These are phyloP conservation scores for Coniochaeta sp. DNA, from an alignment of 2,329 filamentous ascomycete genomes.

Conservation along the genomic window DNA sequence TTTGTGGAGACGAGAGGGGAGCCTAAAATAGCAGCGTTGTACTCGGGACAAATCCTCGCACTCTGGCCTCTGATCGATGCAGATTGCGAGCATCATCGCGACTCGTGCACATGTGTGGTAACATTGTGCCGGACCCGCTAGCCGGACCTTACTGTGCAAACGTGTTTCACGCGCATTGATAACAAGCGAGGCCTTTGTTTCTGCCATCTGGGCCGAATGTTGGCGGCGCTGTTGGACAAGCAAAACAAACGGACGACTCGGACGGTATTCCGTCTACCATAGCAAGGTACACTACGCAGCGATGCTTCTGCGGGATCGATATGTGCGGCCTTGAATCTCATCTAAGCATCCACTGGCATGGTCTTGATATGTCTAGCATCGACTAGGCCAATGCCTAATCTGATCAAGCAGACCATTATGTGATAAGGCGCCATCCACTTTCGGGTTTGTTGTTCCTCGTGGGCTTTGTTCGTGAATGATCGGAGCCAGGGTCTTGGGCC, in stretches of 20 bases:
- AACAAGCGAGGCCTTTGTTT: not conserved
- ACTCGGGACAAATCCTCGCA: slow-evolving; percentile 1
- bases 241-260: too few species aligned
- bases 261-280: too few species aligned
- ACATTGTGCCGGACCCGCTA: not conserved
- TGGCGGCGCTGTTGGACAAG: too few species aligned
- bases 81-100: not conserved
- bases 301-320: too few species aligned
- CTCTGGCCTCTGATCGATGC: not conserved
- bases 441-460: not conserved
- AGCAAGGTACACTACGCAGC: too few species aligned
- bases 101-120: not conserved
- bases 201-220: too few species aligned
- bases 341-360: too few species aligned
- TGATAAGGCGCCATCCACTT: not conserved
- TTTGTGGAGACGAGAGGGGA: not conserved
- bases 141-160: not conserved
- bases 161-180: not conserved
- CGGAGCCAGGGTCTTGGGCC: not conserved
- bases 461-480: not conserved
- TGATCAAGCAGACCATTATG: not conserved
- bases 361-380: not conserved
- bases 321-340: too few species aligned
- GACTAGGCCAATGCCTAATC: not conserved
- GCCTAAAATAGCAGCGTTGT: slow-evolving; percentile 2